Evolutionary conservation across 2,329 filamentous ascomycete species (phyloP), one percentile per base, ranked within the genome.

Genomic region (Xylariales sp.): DNA sequence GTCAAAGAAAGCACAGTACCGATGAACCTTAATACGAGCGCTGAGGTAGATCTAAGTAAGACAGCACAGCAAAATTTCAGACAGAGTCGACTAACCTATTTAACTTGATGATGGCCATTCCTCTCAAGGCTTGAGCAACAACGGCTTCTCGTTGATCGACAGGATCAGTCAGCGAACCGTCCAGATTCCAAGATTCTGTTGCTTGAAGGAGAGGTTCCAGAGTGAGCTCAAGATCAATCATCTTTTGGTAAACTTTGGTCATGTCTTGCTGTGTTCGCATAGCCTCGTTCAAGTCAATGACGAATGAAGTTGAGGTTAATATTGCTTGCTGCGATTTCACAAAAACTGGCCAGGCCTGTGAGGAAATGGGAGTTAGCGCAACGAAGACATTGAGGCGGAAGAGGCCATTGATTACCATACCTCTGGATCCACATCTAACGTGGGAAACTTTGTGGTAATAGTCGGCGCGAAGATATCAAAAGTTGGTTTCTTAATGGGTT

Each of bases 1-100:
- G 43, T 74, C 70, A 30, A 61, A 66, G 50, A 75, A 75, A 7
- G 71, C 71, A 43, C 62, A 66, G 48, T 72, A 74, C 2, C 71
- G 64, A 44, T 75, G 70, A 4, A 73, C 49, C 46, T 74, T 74
- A 44, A 73, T 72, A 12, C 69, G 57, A 10, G 70, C 69, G 50
- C 70, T 73, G 32, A 13, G 31, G 18, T n/a, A n/a, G n/a, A n/a
- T n/a, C n/a, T n/a, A n/a, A n/a, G n/a, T n/a, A n/a, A n/a, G n/a
- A n/a, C n/a, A n/a, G n/a, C n/a, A n/a, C n/a, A n/a, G n/a, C n/a
- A n/a, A n/a, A n/a, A n/a, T n/a, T n/a, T n/a, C n/a, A n/a, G n/a
- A n/a, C n/a, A n/a, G n/a, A n/a, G n/a, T n/a, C n/a, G n/a, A 37
- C 49, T 32, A 49, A 63, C 67, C 67, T 72, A 48, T 73, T 72